Evolutionary conservation across 352 stramenopile genomes (phyloP).

Genomic region (Phytophthora colocasiae): DNA sequence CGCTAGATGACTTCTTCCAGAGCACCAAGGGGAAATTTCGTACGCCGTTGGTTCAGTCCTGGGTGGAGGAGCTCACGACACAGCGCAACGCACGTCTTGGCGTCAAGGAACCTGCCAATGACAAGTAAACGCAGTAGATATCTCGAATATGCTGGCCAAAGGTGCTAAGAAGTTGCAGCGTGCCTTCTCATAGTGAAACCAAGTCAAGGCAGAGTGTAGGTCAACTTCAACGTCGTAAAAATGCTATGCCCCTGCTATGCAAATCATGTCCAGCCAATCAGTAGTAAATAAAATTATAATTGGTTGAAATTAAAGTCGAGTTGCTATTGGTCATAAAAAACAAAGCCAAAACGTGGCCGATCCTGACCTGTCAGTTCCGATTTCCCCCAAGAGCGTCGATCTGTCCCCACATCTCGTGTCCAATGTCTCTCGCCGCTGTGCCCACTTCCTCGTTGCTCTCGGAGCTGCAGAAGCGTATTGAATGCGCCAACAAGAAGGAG

Average conservation of each 20-base stretch:
- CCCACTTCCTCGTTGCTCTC: slow-evolving; percentile 88
- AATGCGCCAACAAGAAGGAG: slow-evolving; percentile 94
- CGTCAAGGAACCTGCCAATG: not conserved
- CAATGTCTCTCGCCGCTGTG: slow-evolving; percentile 77
- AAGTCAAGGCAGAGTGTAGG: slow-evolving; percentile 6
- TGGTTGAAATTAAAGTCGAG: no score
- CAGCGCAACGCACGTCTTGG: slow-evolving; percentile 55
- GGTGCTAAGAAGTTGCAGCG: not conserved
- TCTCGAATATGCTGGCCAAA: not conserved
- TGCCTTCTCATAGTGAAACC: no score
- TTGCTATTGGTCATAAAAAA: not conserved
- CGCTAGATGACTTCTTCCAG: slow-evolving; percentile 81
- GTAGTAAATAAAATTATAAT: no score
- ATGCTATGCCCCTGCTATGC: not conserved
- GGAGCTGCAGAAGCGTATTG: slow-evolving; percentile 93
- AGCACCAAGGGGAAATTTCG: slow-evolving; percentile 86
- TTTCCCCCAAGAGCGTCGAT: slow-evolving; percentile 16
- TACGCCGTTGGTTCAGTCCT: slow-evolving; percentile 83
- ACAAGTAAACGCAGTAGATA: slow-evolving; percentile 5
- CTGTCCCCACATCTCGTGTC: not conserved
- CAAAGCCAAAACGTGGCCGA: slow-evolving; percentile 17
- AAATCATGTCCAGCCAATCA: no score
- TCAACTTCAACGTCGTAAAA: slow-evolving; percentile 33
- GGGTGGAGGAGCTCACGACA: slow-evolving; percentile 65
- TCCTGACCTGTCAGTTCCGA: slow-evolving; percentile 36